Conservation (phyloP, 2,329 filamentous ascomycete species). For the Neonectria coccinea region DNA sequence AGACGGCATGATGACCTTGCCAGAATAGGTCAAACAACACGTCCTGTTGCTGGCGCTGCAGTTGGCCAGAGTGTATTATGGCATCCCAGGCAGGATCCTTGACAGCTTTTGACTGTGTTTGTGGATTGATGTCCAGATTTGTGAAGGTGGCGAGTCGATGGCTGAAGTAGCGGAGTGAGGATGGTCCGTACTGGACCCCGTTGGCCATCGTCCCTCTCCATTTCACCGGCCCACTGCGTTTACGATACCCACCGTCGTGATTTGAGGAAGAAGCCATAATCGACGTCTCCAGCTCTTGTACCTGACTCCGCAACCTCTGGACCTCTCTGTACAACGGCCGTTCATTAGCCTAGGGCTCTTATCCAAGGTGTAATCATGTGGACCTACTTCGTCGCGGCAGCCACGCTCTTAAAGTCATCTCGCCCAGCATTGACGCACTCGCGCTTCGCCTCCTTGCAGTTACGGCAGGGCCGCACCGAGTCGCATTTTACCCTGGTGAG, state of each 20-base stretch:
- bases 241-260: not conserved
- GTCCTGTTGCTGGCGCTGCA: constrained; percentile 59
- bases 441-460: constrained; percentile 41
- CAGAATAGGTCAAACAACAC: constrained; percentile 61
- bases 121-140: constrained; percentile 17
- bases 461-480: constrained; percentile 43
- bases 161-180: constrained; percentile 39
- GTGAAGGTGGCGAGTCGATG: constrained; percentile 38
- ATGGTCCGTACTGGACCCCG: constrained; percentile 38
- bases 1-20: constrained; percentile 57
- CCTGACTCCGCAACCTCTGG: constrained; percentile 36
- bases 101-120: not conserved
- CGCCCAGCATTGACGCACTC: constrained; percentile 41
- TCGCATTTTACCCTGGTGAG: constrained; percentile 47
- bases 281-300: constrained; percentile 39
- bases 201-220: constrained; percentile 28
- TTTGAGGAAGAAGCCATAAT: constrained; percentile 16
- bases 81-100: not conserved
- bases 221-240: not conserved
- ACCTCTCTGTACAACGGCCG: constrained; percentile 33
- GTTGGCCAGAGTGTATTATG: constrained; percentile 17
- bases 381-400: constrained; percentile 40
- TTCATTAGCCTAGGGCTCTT: constrained; percentile 19
- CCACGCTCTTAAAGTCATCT: constrained; percentile 44
- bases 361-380: not conserved